Conservation (phyloP, 768 basidiomycete species). For the Saitozyma sp. region DNA sequence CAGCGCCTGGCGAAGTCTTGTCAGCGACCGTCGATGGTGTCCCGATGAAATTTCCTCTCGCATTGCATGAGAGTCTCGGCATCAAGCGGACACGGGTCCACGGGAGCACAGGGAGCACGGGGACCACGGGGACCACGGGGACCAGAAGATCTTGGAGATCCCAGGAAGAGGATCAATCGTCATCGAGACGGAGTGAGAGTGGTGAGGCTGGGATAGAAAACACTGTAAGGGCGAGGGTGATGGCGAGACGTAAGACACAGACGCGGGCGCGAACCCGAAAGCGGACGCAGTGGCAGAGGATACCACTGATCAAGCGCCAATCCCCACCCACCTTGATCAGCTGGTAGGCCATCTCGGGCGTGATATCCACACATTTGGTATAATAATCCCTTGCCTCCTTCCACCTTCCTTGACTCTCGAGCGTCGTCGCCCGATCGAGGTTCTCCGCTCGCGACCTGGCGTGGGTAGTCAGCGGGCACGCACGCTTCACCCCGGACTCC, state of each 20-base stretch:
- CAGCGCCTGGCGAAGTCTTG: conserved; percentile 64
- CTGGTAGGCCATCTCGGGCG: conserved; percentile 95
- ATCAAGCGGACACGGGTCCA: no score
- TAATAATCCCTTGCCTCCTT: conserved; percentile 83
- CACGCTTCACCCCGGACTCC: neutral
- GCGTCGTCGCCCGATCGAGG: conserved; percentile 68
- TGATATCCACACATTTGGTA: conserved; percentile 89
- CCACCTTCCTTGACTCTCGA: conserved; percentile 75
- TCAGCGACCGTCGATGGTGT: conserved; percentile 4
- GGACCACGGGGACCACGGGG: no score
- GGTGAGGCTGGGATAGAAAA: no score
- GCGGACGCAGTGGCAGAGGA: no score
- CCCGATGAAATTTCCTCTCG: neutral
- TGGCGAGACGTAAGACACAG: no score
- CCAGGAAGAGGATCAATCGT: no score
- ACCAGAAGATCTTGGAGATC: no score
- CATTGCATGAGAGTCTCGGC: no score
- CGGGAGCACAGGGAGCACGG: neutral
- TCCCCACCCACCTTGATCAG: conserved; percentile 75
- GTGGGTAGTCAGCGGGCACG: neutral
- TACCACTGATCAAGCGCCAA: no score
- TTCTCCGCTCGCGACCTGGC: conserved; percentile 65
- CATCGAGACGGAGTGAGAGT: no score
- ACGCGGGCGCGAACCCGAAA: no score
- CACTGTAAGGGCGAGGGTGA: no score